Percentiles rank a stretch among this genome's conserved stretches.
These are phyloP conservation scores for Coemansia sp. DNA, from an alignment of 192 early-diverging fungal species.

Conservation along the genomic window DNA sequence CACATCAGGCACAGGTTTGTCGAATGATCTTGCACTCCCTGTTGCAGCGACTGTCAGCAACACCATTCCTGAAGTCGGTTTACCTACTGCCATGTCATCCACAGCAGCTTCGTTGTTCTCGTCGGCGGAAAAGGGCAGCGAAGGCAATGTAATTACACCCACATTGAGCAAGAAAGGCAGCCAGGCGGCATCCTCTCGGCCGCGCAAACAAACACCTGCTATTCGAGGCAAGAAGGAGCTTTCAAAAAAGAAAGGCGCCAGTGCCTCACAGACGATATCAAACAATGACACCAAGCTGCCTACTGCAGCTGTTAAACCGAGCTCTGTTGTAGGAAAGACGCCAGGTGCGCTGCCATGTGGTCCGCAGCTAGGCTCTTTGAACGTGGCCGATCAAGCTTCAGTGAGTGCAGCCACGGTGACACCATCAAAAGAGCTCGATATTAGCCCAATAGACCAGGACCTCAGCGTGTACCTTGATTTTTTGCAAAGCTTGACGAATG, in stretches of 20 bases:
- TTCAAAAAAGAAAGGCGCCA: not conserved
- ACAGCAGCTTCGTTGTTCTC: not conserved
- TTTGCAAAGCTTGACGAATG: conserved; percentile 36
- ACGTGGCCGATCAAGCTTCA: not conserved
- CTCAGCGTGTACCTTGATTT: conserved; percentile 44
- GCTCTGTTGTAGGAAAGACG: not conserved
- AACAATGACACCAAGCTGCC: not conserved
- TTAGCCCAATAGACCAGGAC: conserved; percentile 32
- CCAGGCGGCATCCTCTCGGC: not conserved
- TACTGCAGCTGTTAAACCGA: not conserved
- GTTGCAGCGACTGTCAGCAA: not conserved
- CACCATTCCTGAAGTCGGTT: not conserved
- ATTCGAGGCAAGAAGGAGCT: not conserved
- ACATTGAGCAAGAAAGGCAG: not conserved
- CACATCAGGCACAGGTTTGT: not conserved
- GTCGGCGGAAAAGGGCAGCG: not conserved
- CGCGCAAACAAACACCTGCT: not conserved
- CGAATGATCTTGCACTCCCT: not conserved
- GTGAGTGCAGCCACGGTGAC: not conserved
- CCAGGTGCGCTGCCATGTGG: not conserved
- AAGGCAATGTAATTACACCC: not conserved
- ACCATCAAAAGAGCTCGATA: not conserved
- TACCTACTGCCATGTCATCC: not conserved
- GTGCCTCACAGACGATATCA: not conserved
- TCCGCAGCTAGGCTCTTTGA: not conserved